Conservation (phyloP, 345 rosid species). For the Camelina sativa region DNA sequence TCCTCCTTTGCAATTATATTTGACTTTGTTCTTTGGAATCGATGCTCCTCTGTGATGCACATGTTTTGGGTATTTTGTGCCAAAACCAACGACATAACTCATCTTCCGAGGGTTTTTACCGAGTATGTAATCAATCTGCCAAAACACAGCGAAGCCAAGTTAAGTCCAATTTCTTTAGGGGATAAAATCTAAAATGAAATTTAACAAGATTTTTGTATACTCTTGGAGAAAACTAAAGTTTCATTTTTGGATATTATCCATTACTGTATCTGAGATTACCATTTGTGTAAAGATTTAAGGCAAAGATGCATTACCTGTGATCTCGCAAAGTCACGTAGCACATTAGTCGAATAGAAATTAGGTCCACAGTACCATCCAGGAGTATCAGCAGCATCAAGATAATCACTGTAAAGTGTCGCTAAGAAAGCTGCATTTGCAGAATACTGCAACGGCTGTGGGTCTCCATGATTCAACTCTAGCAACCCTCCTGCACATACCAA, state of each 20-base stretch:
- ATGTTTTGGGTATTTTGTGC: conserved; percentile 73
- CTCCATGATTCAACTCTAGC: conserved; percentile 87
- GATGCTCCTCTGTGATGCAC: conserved; percentile 97
- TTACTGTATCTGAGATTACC: not conserved
- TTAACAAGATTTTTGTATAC: not conserved
- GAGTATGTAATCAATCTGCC: conserved; percentile 83
- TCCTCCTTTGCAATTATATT: conserved; percentile 91
- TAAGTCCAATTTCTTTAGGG: not conserved
- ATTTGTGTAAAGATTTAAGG: not conserved
- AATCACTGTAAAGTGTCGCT: conserved; percentile 81
- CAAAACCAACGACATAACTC: conserved; percentile 94
- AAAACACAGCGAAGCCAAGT: conserved; percentile 12
- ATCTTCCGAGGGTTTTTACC: conserved; percentile 94
- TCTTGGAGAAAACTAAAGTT: not conserved
- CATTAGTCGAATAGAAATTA: conserved; percentile 69
- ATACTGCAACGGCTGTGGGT: conserved; percentile 97
- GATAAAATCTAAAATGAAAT: not conserved
- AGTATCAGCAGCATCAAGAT: conserved; percentile 94
- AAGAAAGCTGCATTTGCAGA: conserved; percentile 90
- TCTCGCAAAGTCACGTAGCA: conserved; percentile 80
- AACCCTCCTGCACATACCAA: conserved; percentile 67
- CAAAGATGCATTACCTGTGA: conserved; percentile 63
- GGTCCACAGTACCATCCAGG: conserved; percentile 99
- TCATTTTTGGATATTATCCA: not conserved
- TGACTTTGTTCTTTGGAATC: conserved; percentile 81